These are phyloP conservation scores for Lomentospora prolificans DNA, from an alignment of 2,329 filamentous ascomycete species.

Conservation along the genomic window DNA sequence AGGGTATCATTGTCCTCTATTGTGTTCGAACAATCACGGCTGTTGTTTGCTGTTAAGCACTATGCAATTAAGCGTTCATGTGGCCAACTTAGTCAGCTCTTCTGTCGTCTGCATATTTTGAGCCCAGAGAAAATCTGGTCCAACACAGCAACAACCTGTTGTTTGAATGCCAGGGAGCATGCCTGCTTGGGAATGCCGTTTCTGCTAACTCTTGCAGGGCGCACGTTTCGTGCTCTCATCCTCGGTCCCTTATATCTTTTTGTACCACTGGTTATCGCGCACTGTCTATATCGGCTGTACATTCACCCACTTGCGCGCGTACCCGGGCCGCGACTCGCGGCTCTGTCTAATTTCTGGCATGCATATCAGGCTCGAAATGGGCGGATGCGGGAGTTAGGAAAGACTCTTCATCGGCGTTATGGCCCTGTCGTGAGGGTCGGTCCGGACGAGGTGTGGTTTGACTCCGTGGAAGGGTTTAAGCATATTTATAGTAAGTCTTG, in stretches of 20 bases:
- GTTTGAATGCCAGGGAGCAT: too few species aligned
- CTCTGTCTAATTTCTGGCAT: constrained; percentile 37
- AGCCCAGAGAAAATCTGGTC: too few species aligned
- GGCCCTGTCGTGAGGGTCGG: constrained; percentile 42
- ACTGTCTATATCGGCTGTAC: constrained; percentile 26
- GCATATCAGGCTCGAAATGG: constrained; percentile 35
- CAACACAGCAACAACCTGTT: too few species aligned
- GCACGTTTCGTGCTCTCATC: background rate
- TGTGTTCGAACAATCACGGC: too few species aligned
- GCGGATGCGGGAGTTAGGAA: constrained; percentile 28
- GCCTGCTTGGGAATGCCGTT: too few species aligned
- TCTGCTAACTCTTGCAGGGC: background rate
- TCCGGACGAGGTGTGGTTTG: constrained; percentile 44
- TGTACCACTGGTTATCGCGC: background rate
- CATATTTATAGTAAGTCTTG: constrained; percentile 33
- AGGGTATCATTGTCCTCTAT: too few species aligned
- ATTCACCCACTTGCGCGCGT: constrained; percentile 34
- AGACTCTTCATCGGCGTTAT: constrained; percentile 33
- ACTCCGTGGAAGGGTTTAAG: constrained; percentile 35
- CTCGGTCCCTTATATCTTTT: background rate
- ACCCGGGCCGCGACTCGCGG: constrained; percentile 37
- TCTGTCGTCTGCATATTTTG: too few species aligned
- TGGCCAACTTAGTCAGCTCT: too few species aligned
- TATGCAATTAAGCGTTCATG: too few species aligned
- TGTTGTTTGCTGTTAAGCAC: too few species aligned